phyloP scores from a whole-genome alignment of 2,329 filamentous ascomycete genomes.

The Raffaelea ambrosiae region DNA sequence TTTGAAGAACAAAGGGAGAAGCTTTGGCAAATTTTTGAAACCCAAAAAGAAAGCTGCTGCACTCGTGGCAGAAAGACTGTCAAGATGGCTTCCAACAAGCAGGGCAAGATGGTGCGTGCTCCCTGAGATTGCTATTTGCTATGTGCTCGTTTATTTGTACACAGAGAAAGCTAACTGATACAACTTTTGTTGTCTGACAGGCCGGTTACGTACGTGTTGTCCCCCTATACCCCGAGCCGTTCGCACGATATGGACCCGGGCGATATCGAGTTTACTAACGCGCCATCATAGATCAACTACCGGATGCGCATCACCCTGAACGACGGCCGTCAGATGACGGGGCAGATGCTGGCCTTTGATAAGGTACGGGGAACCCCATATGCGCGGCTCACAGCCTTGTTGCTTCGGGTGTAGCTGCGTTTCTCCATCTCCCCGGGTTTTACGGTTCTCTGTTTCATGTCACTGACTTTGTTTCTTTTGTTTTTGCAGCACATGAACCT shows the following conservation, averaged over 20 bases:
- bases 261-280: constrained; percentile 15
- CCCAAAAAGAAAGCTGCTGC: constrained; percentile 24
- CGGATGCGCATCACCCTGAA: constrained; percentile 95
- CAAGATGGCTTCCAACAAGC: constrained; percentile 72
- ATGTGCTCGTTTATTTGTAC: no score
- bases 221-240: constrained; percentile 8
- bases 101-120: constrained; percentile 95
- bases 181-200: no score
- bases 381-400: no score
- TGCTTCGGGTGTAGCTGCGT: no score
- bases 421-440: neutral
- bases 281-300: constrained; percentile 77
- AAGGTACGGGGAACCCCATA: constrained; percentile 35
- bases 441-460: neutral
- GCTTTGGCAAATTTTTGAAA: constrained; percentile 29
- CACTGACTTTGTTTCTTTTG: neutral
- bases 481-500: constrained; percentile 84
- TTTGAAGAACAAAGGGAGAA: constrained; percentile 4
- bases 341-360: constrained; percentile 97
- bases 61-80: constrained; percentile 20
- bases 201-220: constrained; percentile 59
- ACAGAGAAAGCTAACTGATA: no score
- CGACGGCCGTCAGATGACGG: constrained; percentile 92
- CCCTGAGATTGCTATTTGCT: no score
- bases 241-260: neutral